These are phyloP conservation scores for Mycena filopes DNA, from an alignment of 768 basidiomycete genomes.

Conservation along the genomic window DNA sequence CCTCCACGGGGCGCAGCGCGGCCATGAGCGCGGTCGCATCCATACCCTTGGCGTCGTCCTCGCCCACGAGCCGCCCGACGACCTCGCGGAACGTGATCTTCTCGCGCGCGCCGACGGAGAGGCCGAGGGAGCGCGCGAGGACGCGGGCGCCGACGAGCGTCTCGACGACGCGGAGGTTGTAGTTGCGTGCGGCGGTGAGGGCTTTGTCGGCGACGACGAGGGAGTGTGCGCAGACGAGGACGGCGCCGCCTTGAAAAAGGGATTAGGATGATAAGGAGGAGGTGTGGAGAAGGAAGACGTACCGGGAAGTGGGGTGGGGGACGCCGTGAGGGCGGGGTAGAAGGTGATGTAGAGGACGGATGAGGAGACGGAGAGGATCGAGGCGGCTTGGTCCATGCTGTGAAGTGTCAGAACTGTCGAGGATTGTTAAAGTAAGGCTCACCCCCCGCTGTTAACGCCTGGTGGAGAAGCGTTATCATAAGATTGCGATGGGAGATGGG, in stretches of 20 bases:
- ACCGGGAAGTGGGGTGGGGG: slow-evolving; percentile 69
- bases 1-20: slow-evolving; percentile 58
- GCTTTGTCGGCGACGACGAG: slow-evolving; percentile 86
- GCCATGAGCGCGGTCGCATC: slow-evolving; percentile 57
- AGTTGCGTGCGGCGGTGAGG: slow-evolving; percentile 76
- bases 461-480: neutral
- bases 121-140: slow-evolving; percentile 67
- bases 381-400: slow-evolving; percentile 93
- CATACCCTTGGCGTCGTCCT: slow-evolving; percentile 54
- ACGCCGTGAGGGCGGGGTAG: slow-evolving; percentile 76
- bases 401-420: slow-evolving; percentile 13
- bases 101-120: slow-evolving; percentile 55
- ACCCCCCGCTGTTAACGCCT: slow-evolving; percentile 85
- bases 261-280: neutral
- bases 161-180: slow-evolving; percentile 95
- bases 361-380: slow-evolving; percentile 76
- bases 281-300: neutral
- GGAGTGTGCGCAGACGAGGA: slow-evolving; percentile 86
- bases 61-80: slow-evolving; percentile 64
- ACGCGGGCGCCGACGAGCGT: slow-evolving; percentile 83
- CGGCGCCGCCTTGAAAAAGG: slow-evolving; percentile 46
- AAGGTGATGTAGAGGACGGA: slow-evolving; percentile 86
- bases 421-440: slow-evolving; percentile 36
- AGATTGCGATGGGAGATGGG: neutral
- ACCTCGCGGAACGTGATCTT: slow-evolving; percentile 76